Base-by-base conservation (phyloP, 1,284 basidiomycete species). In the Trametes versicolor region DNA sequence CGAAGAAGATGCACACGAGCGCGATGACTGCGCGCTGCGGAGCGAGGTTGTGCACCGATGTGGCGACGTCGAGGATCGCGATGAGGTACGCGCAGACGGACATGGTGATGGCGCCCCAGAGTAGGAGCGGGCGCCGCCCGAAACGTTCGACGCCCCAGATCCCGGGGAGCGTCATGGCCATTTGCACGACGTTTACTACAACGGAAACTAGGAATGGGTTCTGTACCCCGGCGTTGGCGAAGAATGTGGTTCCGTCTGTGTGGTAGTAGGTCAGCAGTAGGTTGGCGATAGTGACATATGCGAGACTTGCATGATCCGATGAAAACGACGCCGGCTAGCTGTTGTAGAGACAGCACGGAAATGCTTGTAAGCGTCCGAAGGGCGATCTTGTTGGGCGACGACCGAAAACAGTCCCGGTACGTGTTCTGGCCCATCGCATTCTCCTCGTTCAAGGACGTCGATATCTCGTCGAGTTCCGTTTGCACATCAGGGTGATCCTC, bases 391-490 rank as follows among this genome's bases (percentile, higher is more conserved):
- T 57, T 57, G 9, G 23, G 37, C 23, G 55, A 47, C 1, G 29
- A 25, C 29, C 55, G 55, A 32, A 57, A 57, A 17, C 55, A 57
- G 21, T 48, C 55, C 15, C 32, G 55, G 45, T 57, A 57, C 4
- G 45, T 48, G 32, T 32, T n/a, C n/a, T 32, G 55, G 0, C 43
- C 55, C 19, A 37, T 48, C 23, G 15, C 36, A 52, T 76, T 74
- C 80, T 96, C 94, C 61, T 87, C 83, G 74, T 89, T 85, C 65
- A 90, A 83, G 74, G 91, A 90, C 68, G 83, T 83, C 64, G 86
- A 81, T 75, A 96, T 93, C 72, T 94, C 91, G 47, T 84, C 78
- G 50, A 93, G 79, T 72, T 94, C 91, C 25, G 77, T 69, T 58
- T 84, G 79, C 65, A 93, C 82, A 60, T 83, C 81, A 0, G 85